These are phyloP conservation scores for Trichoderma cornu-damae DNA, from an alignment of 2,329 filamentous ascomycete species.

Conservation along the genomic window DNA sequence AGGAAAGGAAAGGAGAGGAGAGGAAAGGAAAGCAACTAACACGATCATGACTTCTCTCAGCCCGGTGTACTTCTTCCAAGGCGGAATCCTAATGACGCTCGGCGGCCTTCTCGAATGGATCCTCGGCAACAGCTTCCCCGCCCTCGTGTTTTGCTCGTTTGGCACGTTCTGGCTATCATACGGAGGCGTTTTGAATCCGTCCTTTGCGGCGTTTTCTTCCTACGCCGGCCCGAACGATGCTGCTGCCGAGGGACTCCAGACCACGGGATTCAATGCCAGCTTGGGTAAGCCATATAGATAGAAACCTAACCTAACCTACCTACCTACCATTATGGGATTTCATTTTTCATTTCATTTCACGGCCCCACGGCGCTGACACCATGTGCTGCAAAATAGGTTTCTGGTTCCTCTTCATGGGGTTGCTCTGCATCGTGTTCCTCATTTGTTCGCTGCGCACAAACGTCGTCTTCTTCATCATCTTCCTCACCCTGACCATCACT, in stretches of 20 bases:
- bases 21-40: not conserved
- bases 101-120: conserved; percentile 52
- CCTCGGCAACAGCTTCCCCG: conserved; percentile 55
- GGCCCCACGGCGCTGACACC: too few species aligned
- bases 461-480: conserved; percentile 64
- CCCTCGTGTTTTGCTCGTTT: conserved; percentile 51
- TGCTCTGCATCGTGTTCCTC: conserved; percentile 63
- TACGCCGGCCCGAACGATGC: conserved; percentile 36
- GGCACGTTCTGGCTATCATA: conserved; percentile 54
- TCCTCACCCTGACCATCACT: conserved; percentile 54
- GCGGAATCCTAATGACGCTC: conserved; percentile 48
- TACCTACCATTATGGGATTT: too few species aligned
- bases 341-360: too few species aligned
- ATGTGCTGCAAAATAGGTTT: conserved; percentile 44
- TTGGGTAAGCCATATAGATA: conserved; percentile 39
- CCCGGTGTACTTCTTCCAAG: conserved; percentile 47
- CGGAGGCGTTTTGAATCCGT: conserved; percentile 49
- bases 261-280: conserved; percentile 49
- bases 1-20: too few species aligned
- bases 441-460: conserved; percentile 69
- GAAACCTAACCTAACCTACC: not conserved
- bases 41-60: conserved; percentile 28
- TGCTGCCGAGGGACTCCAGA: conserved; percentile 40
- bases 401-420: conserved; percentile 60
- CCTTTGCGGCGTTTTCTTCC: conserved; percentile 45